A percentile compares a stretch with the other conserved stretches of the same genome.
phyloP scores from a whole-genome alignment of 495 filamentous ascomycete species.

The Aspergillus hancockii region DNA sequence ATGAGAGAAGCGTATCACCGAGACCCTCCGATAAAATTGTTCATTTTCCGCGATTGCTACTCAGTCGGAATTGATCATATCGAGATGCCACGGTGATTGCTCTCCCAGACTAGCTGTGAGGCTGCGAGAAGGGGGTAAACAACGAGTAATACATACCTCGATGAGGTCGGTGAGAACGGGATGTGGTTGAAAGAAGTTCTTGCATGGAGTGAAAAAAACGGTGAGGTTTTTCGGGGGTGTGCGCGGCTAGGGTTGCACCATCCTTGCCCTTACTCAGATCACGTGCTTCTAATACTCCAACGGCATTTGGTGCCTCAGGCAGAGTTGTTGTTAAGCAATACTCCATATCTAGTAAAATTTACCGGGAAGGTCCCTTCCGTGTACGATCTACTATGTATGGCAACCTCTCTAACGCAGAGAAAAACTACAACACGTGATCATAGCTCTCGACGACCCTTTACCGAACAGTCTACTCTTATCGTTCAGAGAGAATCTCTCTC shows the following conservation, averaged over 20 bases:
- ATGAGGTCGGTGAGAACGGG: conserved; percentile 28
- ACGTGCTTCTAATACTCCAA: not conserved
- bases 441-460: not conserved
- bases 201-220: conserved; percentile 16
- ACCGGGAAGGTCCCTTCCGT: too few relatives aligned
- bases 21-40: conserved; percentile 12
- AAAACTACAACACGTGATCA: not conserved
- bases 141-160: conserved; percentile 48
- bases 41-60: conserved; percentile 7
- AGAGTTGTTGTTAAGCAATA: too few relatives aligned
- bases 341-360: too few relatives aligned
- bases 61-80: conserved; percentile 7
- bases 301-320: conserved; percentile 35
- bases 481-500: not conserved
- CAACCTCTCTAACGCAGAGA: not conserved
- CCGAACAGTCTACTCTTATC: not conserved
- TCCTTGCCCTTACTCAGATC: conserved; percentile 33
- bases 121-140: conserved; percentile 31
- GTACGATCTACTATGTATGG: too few relatives aligned
- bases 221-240: conserved; percentile 33
- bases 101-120: conserved; percentile 53
- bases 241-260: conserved; percentile 34
- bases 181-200: conserved; percentile 19
- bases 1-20: conserved; percentile 73
- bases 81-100: conserved; percentile 40